Percentiles rank a stretch among this genome's conserved stretches.
phyloP scores from a whole-genome alignment of 1,284 basidiomycete species.

The Fomitiporia mediterranea region DNA sequence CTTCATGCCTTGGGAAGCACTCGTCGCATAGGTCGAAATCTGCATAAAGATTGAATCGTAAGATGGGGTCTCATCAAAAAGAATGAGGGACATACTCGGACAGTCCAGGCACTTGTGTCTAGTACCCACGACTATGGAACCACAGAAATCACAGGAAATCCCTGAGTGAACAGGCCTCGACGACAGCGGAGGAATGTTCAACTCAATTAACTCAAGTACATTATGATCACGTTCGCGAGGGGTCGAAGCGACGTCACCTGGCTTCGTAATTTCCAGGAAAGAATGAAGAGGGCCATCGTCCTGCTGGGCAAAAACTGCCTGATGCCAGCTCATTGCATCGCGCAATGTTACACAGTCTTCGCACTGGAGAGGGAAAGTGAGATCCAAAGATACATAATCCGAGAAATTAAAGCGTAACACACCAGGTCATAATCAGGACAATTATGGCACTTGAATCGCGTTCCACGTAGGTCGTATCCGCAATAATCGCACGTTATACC shows the following conservation, averaged over 20 bases:
- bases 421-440: constrained; percentile 30
- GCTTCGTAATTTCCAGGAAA: constrained; percentile 8
- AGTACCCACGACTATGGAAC: constrained; percentile 48
- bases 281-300: constrained; percentile 5
- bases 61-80: constrained; percentile 6
- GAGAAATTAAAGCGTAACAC: background rate
- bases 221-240: no score
- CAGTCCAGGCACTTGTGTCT: constrained; percentile 77
- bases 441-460: constrained; percentile 30
- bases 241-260: background rate
- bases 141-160: constrained; percentile 57
- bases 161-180: constrained; percentile 31
- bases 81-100: constrained; percentile 39
- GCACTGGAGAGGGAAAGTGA: constrained; percentile 20
- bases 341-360: constrained; percentile 23
- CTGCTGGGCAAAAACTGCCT: constrained; percentile 17
- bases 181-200: background rate
- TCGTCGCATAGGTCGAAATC: constrained; percentile 69
- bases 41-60: constrained; percentile 22
- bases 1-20: constrained; percentile 47
- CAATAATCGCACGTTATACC: constrained; percentile 31
- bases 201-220: background rate
- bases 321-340: constrained; percentile 23
- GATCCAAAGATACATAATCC: background rate
- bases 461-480: constrained; percentile 26